Evolutionary conservation across 805 yeast genomes (phyloP), one percentile per base, ranked within the genome.

Genomic region (Ogataea philodendri): DNA sequence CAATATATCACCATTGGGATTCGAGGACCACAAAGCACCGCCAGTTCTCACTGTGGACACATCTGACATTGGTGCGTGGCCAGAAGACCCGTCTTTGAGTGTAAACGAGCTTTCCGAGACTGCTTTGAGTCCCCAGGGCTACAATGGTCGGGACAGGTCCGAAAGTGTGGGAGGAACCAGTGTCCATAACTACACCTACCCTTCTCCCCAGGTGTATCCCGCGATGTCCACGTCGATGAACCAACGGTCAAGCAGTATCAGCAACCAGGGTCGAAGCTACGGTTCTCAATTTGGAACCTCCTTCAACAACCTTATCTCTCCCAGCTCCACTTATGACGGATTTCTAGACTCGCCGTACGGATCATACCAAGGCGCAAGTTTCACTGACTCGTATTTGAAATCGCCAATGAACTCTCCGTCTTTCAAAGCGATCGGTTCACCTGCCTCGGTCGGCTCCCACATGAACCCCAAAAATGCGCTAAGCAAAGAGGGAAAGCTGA

Each of bases 401-500:
- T 62, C 67, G 1, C 64, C 65, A 4, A 23, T 62, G 26, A 57
- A 58, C 24, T 60, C 67, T 3, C 65, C 67, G 1, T 52, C 59
- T 9, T 49, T 54, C 31, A 56, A 55, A 17, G 38, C 57, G n/a
- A 43, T 55, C 5, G 39, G 39, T 13, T 35, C 39, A 14, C 66
- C 67, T 1, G 59, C 64, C 2, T 55, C 63, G 4, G 41, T 49
- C 22, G 55, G 59, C 4, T 45, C 62, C 2, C 63, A 60, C 35
- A 38, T 60, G 46, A 60, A 60, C 28, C 61, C 62, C 4, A 62
- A 60, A 35, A 59, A 46, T 32, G 52, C 57, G 33, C 38, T 72
- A 23, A 59, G 73, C 4, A 78, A 76, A 51, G 94, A 83, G 35
- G 87, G 82, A 41, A 84, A 83, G 53, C 58, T 84, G 35, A 74